phyloP scores from a whole-genome alignment of 208 protist genomes.

The Trichomonas vaginalis region DNA sequence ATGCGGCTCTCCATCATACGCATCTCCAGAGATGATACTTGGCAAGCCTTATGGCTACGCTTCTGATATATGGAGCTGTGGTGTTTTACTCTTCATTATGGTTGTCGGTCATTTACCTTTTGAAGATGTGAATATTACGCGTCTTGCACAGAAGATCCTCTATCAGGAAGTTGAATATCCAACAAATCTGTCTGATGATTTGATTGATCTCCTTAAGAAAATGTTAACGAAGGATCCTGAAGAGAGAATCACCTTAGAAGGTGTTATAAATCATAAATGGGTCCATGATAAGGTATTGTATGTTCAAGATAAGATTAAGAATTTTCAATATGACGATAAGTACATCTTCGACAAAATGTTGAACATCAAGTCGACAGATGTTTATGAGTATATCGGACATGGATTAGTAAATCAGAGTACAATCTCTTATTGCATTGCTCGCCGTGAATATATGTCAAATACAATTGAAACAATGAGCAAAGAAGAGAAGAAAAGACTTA shows the following conservation, averaged over 20 bases:
- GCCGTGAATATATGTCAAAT: not conserved
- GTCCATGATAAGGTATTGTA: not conserved
- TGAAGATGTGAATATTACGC: not conserved
- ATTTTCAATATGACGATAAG: not conserved
- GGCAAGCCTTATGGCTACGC: not conserved
- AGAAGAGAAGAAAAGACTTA: not conserved
- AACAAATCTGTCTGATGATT: not conserved
- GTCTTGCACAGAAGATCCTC: not conserved
- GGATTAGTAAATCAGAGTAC: not conserved
- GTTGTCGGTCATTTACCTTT: conserved; percentile 15
- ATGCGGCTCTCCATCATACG: conserved; percentile 12
- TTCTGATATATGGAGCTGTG: conserved; percentile 19
- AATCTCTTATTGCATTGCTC: not conserved
- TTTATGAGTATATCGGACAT: not conserved
- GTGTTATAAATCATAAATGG: not conserved
- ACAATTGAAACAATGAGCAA: not conserved
- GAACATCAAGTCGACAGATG: not conserved
- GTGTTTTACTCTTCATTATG: conserved; percentile 5
- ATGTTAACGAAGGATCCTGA: not conserved
- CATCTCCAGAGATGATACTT: conserved; percentile 12
- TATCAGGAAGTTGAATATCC: not conserved
- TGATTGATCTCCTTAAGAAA: not conserved
- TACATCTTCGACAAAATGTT: not conserved
- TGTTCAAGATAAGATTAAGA: not conserved
- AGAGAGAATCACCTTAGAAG: not conserved